Conservation (phyloP, 2,329 filamentous ascomycete genomes). For the Didymella sp. region DNA sequence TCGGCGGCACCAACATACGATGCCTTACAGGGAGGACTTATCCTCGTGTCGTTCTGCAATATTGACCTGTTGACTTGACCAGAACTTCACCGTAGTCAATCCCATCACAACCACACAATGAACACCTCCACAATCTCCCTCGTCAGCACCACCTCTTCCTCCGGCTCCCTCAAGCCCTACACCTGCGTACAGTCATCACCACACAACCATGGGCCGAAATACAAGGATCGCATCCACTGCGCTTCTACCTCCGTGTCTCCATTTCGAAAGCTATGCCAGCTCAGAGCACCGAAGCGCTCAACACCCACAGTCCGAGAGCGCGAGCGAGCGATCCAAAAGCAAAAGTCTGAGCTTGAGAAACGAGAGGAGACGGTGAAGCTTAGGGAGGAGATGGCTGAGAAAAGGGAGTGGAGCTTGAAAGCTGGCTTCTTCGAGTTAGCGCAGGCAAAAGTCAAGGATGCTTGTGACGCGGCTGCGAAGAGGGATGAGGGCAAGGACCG, state of each 20-base stretch:
- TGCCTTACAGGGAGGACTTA: not conserved
- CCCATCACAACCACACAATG: not conserved
- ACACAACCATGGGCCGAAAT: not conserved
- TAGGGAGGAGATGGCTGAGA: not conserved
- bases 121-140: constrained; percentile 6
- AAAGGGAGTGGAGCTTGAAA: not conserved
- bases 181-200: not conserved
- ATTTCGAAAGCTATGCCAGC: not conserved
- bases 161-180: not conserved
- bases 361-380: not conserved
- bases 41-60: not conserved
- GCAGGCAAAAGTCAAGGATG: not conserved
- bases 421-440: not conserved
- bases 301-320: not conserved
- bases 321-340: not conserved
- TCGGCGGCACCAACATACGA: not conserved
- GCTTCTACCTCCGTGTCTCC: not conserved
- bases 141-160: constrained; percentile 3
- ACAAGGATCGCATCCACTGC: not conserved
- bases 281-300: not conserved
- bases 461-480: not conserved
- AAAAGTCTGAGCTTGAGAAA: not conserved
- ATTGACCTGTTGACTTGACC: not conserved
- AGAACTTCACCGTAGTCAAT: not conserved
- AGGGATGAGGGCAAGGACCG: not conserved